phyloP scores from a whole-genome alignment of 495 filamentous ascomycete species.

The Podospora comata region DNA sequence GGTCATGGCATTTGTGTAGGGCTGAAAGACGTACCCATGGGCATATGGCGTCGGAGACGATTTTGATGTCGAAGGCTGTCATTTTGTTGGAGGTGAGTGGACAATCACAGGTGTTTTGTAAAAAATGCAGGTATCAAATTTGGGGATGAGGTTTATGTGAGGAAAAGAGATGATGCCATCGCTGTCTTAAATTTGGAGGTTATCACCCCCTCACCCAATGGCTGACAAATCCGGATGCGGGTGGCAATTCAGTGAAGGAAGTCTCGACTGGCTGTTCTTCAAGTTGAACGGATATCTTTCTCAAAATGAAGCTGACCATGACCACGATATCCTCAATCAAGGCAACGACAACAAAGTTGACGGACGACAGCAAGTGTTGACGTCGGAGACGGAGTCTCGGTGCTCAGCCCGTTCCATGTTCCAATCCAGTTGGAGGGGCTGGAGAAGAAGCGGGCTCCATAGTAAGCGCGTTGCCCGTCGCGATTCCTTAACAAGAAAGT shows the following conservation, averaged over 20 bases:
- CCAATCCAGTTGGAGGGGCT: too few relatives aligned
- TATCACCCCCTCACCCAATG: neutral
- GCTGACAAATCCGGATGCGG: constrained; percentile 15
- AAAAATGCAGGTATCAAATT: neutral
- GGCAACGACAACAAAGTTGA: neutral
- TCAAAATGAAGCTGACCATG: neutral
- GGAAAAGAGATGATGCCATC: constrained; percentile 5
- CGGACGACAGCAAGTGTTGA: neutral
- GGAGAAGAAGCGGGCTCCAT: neutral
- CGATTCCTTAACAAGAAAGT: neutral
- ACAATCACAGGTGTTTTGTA: neutral
- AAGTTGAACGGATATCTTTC: neutral
- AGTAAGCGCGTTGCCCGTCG: neutral
- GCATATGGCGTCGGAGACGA: constrained; percentile 76
- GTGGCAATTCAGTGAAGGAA: neutral
- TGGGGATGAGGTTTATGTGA: neutral
- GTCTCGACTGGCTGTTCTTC: neutral
- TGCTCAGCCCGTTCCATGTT: neutral
- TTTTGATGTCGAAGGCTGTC: constrained; percentile 73
- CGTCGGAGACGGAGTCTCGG: neutral
- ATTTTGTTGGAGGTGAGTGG: constrained; percentile 43
- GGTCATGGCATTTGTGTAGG: constrained; percentile 1
- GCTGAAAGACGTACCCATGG: constrained; percentile 54
- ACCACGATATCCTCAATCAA: neutral
- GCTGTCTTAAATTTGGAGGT: neutral